Evolutionary conservation across 805 yeast genomes (phyloP).

Genomic region (Nakazawaea pomicola): DNA sequence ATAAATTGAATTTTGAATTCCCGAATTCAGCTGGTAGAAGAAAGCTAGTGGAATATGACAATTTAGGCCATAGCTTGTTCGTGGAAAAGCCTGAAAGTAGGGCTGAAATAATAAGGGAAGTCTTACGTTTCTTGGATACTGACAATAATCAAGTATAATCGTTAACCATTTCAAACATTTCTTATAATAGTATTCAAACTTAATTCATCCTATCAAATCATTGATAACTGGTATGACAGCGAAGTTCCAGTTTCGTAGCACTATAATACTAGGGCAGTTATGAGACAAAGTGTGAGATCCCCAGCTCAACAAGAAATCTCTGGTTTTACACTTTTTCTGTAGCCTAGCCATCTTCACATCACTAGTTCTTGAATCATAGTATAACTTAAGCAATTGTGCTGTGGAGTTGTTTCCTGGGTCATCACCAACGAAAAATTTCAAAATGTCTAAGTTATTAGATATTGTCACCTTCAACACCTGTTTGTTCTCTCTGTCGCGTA

Average conservation of each 20-base stretch:
- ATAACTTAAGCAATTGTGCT: conserved; percentile 1
- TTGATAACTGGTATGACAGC: background rate
- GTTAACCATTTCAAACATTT: too few relatives aligned
- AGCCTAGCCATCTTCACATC: background rate
- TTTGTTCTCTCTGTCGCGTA: background rate
- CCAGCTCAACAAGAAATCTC: conserved; percentile 3
- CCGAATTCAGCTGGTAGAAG: conserved; percentile 20
- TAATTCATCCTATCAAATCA: conserved; percentile 1
- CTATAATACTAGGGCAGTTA: background rate
- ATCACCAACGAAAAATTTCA: conserved; percentile 9
- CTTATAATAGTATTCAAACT: too few relatives aligned
- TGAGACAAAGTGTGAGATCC: conserved; percentile 1
- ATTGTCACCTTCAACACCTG: conserved; percentile 1
- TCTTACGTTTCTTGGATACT: conserved; percentile 34
- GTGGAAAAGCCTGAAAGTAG: conserved; percentile 41
- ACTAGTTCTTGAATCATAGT: background rate
- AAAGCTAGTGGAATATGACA: conserved; percentile 15
- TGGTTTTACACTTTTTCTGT: background rate
- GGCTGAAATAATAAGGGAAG: conserved; percentile 26
- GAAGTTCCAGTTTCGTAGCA: conserved; percentile 7
- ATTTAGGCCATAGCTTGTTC: conserved; percentile 40
- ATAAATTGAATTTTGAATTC: conserved; percentile 23
- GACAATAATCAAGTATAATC: too few relatives aligned
- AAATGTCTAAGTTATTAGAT: conserved; percentile 7
- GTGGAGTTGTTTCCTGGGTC: conserved; percentile 7